A percentile compares a stretch with the other conserved stretches of the same genome.
These are phyloP conservation scores for Trametes punicea DNA, from an alignment of 768 basidiomycete genomes.

Conservation along the genomic window DNA sequence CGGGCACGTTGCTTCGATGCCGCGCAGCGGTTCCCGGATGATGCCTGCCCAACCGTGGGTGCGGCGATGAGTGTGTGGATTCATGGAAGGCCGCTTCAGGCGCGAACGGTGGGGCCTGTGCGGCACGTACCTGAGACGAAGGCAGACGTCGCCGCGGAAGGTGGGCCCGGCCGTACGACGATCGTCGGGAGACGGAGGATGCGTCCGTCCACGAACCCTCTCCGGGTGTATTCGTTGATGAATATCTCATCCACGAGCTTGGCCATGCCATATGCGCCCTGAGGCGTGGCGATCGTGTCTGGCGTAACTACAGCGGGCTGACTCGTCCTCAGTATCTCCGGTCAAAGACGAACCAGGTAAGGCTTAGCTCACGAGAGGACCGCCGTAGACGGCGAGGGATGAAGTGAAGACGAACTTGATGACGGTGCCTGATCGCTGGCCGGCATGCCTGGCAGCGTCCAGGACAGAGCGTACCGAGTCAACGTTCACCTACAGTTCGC, in stretches of 20 bases:
- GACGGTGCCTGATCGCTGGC: slow-evolving; percentile 18
- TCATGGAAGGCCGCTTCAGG: not conserved
- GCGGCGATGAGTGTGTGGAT: not conserved
- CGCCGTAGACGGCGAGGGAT: slow-evolving; percentile 58
- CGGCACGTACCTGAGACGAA: slow-evolving; percentile 49
- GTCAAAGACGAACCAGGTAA: not conserved
- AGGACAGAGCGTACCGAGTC: slow-evolving; percentile 50
- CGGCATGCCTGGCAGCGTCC: slow-evolving; percentile 35
- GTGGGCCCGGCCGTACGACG: slow-evolving; percentile 52
- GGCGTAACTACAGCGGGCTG: slow-evolving; percentile 45
- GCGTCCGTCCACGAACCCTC: slow-evolving; percentile 56
- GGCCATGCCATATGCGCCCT: slow-evolving; percentile 54
- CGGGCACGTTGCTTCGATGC: slow-evolving; percentile 47
- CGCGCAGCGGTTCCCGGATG: slow-evolving; percentile 57
- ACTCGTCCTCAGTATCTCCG: not conserved
- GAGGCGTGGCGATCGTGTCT: slow-evolving; percentile 50
- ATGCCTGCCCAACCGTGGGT: slow-evolving; percentile 33
- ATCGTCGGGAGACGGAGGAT: slow-evolving; percentile 61
- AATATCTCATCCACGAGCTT: slow-evolving; percentile 55
- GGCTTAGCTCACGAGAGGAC: slow-evolving; percentile 39
- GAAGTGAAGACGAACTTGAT: slow-evolving; percentile 60
- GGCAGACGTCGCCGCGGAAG: slow-evolving; percentile 51
- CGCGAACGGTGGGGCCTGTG: not conserved
- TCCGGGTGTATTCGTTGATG: slow-evolving; percentile 57
- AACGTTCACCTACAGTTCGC: slow-evolving; percentile 43